Base-by-base conservation (phyloP, 2,329 filamentous ascomycete genomes). In the Penicillium sp. region DNA sequence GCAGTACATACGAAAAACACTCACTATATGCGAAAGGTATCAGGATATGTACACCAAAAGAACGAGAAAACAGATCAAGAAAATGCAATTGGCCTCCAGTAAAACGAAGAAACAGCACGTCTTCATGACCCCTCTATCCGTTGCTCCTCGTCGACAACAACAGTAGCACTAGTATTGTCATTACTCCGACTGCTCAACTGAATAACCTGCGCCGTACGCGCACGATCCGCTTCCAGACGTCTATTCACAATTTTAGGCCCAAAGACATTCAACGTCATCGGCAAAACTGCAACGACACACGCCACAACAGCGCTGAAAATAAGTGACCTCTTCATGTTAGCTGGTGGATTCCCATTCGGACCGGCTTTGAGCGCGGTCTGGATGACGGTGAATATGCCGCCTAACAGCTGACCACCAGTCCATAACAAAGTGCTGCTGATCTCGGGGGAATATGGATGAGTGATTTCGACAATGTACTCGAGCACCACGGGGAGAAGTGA, bases 401-500 rank as follows among this genome's bases (percentile, higher is more conserved):
- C 94, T 0, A 95, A 74, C 7, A 97, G 73, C 76, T 97, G 93
- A 0, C 94, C 93, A 5, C 88, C 88, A 1, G 84, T 83, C 94
- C 94, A 97, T 66, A 88, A 89, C 21, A 95, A 78, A 26, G 89
- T 91, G 60, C 85, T 89, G 0, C 89, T 90, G 46, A 97, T 83
- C 73, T 96, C 93, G 0, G 94, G 92, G 42, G 85, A 87, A 24
- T 95, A 84, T 0, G 94, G 94, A 66, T 94, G 90, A 5, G 89
- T 91, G 58, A 96, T 82, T 71, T 97, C 91, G 52, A 90, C 89
- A 16, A 97, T 78, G 64, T 89, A 91, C 73, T 99, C 94, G 50
- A 97, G 81, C 5, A 86, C 89, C 38, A 96, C 83, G 3, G 94
- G 94, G 0, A 97, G 81, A 3, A 97, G 76, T 20, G 82, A 82